Evolutionary conservation across 2,329 filamentous ascomycete genomes (phyloP), one percentile per base, ranked within the genome.

Genomic region (Fusarium torreyae): DNA sequence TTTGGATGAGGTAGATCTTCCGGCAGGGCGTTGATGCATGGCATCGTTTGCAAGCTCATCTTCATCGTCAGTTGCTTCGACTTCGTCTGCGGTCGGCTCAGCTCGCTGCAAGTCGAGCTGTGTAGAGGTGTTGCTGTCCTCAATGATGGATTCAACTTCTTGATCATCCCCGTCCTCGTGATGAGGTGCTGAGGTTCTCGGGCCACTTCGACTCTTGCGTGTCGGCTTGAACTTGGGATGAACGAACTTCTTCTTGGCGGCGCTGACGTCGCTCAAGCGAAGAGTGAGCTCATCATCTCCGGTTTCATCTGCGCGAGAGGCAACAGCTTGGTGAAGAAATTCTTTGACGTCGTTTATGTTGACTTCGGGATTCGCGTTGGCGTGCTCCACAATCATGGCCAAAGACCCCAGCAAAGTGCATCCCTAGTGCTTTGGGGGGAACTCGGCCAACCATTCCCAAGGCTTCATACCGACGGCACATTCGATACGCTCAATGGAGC

Each of bases 401-500:
- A 63, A 33, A 36, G n/a, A 31, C 15, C 18, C 38, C 4, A 63
- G 28, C 43, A 63, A 22, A 5, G 38, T 28, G 31, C 42, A 38
- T 39, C 33, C 33, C 60, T 63, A 63, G n/a, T 24, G 49, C 43
- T 39, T 49, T 17, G 49, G 40, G 9, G 34, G 31, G 20, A 49
- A 28, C 31, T 40, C 57, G 2, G 22, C 11, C 6, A 63, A 11
- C 60, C 60, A 63, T 8, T 63, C 49, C 60, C 60, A 63, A 7
- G 60, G 57, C 36, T 63, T 63, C 9, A 38, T 14, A 10, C 43
- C 31, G 9, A 49, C n/a, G 6, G 20, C 31, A 1, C 1, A 5
- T 14, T 63, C 57, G n/a, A 63, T 63, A 2, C 60, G 49, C 3
- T 34, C 9, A 14, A 42, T 6, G n/a, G 17, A 18, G 15, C 59